Evolutionary conservation across 73 alveolate species (phyloP).

Genomic region (Symbiodinium pilosum): DNA sequence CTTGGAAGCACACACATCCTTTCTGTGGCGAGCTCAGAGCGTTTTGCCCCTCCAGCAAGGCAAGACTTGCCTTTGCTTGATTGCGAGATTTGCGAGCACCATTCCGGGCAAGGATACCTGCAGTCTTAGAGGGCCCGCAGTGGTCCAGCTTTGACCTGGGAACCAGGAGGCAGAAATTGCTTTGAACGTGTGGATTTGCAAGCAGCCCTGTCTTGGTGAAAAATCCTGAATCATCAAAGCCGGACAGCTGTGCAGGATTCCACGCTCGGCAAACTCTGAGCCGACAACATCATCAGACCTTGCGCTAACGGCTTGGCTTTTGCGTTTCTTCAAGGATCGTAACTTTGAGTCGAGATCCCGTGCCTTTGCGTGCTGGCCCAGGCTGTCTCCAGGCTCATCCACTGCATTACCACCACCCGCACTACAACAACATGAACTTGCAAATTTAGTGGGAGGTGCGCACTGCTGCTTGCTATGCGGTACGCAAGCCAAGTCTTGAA

Average conservation of each 20-base stretch:
- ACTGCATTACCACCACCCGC: background rate
- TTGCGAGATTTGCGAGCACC: background rate
- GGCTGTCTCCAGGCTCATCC: background rate
- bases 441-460: background rate
- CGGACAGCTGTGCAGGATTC: background rate
- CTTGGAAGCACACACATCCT: background rate
- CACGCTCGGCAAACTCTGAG: background rate
- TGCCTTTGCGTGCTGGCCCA: background rate
- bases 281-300: background rate
- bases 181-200: too few relatives aligned
- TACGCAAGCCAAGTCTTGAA: too few relatives aligned
- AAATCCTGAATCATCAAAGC: too few relatives aligned
- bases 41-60: too few relatives aligned
- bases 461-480: too few relatives aligned
- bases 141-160: background rate
- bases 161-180: background rate
- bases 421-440: background rate
- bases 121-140: too few relatives aligned
- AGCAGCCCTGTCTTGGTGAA: too few relatives aligned
- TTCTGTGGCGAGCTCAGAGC: too few relatives aligned
- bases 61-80: too few relatives aligned
- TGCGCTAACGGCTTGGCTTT: background rate
- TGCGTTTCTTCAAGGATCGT: too few relatives aligned
- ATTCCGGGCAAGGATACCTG: background rate
- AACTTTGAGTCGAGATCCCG: too few relatives aligned